A percentile compares a stretch with the other conserved stretches of the same genome.
Evolutionary conservation across 257 asterid genomes (phyloP).

Genomic region (Avicennia marina): DNA sequence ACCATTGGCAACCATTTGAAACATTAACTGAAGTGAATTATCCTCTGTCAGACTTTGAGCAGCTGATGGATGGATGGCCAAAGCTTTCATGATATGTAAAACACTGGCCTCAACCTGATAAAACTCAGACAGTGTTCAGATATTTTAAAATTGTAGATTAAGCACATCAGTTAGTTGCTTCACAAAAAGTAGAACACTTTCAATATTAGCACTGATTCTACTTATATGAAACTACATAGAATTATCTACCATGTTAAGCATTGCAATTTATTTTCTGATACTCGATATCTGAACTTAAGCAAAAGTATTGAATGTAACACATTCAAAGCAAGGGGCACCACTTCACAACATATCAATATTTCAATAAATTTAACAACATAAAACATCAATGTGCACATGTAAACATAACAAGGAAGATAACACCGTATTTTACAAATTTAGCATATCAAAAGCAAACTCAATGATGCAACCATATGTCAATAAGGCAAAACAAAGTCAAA

Average conservation of each 20-base stretch:
- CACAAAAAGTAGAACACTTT: slow-evolving; percentile 3
- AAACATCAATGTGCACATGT: too few relatives aligned
- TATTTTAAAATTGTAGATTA: slow-evolving; percentile 11
- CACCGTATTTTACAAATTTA: background rate
- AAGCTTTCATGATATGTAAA: slow-evolving; percentile 94
- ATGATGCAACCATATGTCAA: slow-evolving; percentile 6
- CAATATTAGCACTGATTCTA: slow-evolving; percentile 5
- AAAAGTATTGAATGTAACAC: too few relatives aligned
- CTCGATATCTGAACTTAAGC: too few relatives aligned
- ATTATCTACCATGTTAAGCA: background rate
- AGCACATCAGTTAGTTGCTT: slow-evolving; percentile 5
- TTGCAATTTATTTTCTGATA: too few relatives aligned
- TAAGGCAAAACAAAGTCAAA: too few relatives aligned
- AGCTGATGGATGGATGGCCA: slow-evolving; percentile 83
- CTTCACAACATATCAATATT: too few relatives aligned
- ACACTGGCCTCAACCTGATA: slow-evolving; percentile 90
- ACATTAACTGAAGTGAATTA: slow-evolving; percentile 78
- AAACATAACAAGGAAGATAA: too few relatives aligned
- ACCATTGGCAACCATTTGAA: slow-evolving; percentile 97
- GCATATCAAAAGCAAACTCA: slow-evolving; percentile 5
- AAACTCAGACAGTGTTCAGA: slow-evolving; percentile 4
- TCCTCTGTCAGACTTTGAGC: slow-evolving; percentile 95
- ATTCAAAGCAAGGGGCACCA: too few relatives aligned
- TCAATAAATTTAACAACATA: too few relatives aligned
- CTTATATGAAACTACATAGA: background rate